A percentile compares a stretch with the other conserved stretches of the same genome.
phyloP scores from a whole-genome alignment of 116 monocot genomes.

The Phalaenopsis hybrid region DNA sequence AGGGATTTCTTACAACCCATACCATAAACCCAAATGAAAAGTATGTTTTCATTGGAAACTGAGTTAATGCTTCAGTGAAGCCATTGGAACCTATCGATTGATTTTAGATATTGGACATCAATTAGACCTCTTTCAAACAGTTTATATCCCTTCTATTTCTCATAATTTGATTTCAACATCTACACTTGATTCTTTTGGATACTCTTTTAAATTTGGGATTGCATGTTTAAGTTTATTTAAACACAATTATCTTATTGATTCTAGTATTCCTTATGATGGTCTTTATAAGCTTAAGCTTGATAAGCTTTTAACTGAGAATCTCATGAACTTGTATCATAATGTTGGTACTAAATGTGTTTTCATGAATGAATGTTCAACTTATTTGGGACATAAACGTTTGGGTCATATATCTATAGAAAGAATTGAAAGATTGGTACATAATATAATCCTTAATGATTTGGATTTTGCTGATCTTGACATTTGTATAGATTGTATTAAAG shows the following conservation, averaged over 20 bases:
- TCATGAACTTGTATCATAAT: too few relatives aligned
- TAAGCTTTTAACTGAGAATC: neutral
- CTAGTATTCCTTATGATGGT: slow-evolving; percentile 14
- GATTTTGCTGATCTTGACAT: too few relatives aligned
- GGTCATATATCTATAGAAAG: too few relatives aligned
- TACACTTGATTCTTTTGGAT: neutral
- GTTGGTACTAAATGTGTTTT: too few relatives aligned
- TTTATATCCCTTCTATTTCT: slow-evolving; percentile 16
- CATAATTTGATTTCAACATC: neutral
- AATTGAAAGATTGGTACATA: too few relatives aligned
- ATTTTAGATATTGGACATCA: neutral
- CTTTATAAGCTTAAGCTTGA: slow-evolving; percentile 12
- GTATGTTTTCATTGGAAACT: slow-evolving; percentile 8
- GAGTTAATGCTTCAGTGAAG: slow-evolving; percentile 7
- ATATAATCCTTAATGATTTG: too few relatives aligned
- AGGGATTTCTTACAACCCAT: slow-evolving; percentile 6
- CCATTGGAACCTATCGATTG: slow-evolving; percentile 3
- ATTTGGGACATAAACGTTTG: too few relatives aligned
- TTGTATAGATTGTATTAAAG: too few relatives aligned
- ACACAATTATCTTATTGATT: slow-evolving; percentile 4
- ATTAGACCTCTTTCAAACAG: neutral
- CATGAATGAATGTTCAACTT: too few relatives aligned
- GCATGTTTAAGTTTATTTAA: slow-evolving; percentile 8
- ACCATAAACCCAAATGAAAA: slow-evolving; percentile 12
- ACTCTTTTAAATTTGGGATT: slow-evolving; percentile 10